These are phyloP conservation scores for Bryum argenteum DNA, from an alignment of 225 moss, liverwort and hornwort species.

Conservation along the genomic window DNA sequence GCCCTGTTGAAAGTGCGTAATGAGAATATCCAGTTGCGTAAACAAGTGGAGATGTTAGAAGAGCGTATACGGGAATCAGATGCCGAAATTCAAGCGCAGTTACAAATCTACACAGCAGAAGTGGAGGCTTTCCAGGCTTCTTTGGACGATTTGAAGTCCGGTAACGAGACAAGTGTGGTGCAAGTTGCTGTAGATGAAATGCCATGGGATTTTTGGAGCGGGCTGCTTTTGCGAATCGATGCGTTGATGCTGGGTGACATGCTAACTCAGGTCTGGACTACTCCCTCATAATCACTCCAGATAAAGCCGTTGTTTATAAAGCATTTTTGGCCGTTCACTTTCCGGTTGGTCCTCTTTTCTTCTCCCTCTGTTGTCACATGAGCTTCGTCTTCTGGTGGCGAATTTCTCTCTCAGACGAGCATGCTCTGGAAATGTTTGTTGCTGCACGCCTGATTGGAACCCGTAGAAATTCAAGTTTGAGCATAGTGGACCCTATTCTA, in stretches of 20 bases:
- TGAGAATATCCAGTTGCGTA: constrained; percentile 62
- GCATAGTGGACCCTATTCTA: not conserved
- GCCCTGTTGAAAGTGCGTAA: constrained; percentile 50
- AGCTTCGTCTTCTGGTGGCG: not conserved
- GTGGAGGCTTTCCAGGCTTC: constrained; percentile 77
- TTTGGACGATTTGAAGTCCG: constrained; percentile 70
- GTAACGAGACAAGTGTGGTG: constrained; percentile 47
- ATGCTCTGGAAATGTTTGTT: not conserved
- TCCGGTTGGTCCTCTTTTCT: not conserved
- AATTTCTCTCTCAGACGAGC: not conserved
- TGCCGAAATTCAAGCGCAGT: constrained; percentile 66
- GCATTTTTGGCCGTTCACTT: not conserved
- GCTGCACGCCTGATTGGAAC: constrained; percentile 10
- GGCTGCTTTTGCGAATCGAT: constrained; percentile 76
- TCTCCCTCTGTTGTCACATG: not conserved
- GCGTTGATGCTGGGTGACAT: constrained; percentile 69
- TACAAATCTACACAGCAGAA: constrained; percentile 68
- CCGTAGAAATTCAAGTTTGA: not conserved
- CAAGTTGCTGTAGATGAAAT: constrained; percentile 82
- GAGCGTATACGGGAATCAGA: constrained; percentile 72
- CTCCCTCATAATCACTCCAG: not conserved
- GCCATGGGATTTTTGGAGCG: constrained; percentile 94
- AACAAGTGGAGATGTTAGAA: constrained; percentile 70
- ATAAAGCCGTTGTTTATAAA: not conserved
- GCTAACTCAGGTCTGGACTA: constrained; percentile 55